Conservation (phyloP, 1,284 basidiomycete genomes). For the Macrocystidia cucumis region DNA sequence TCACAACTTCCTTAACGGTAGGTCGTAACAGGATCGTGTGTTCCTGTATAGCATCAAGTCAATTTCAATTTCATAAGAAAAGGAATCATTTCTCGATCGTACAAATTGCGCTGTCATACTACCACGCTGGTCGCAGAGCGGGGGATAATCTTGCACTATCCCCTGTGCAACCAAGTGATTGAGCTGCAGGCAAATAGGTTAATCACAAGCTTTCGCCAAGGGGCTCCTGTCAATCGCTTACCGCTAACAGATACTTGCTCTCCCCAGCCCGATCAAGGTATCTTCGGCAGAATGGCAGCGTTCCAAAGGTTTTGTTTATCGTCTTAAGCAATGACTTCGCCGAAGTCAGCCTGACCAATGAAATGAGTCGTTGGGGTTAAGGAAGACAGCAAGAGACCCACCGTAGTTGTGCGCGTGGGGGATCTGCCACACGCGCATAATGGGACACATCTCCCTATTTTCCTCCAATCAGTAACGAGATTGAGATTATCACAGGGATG, state of each 20-base stretch:
- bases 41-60: slow-evolving; percentile 42
- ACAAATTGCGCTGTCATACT: slow-evolving; percentile 95
- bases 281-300: slow-evolving; percentile 91
- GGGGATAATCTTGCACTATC: slow-evolving; percentile 93
- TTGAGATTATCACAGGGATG: slow-evolving; percentile 18
- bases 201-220: slow-evolving; percentile 4
- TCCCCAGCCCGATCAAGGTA: slow-evolving; percentile 95
- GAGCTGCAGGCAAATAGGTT: slow-evolving; percentile 43
- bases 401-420: slow-evolving; percentile 67
- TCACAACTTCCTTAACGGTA: slow-evolving; percentile 93
- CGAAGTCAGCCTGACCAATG: slow-evolving; percentile 57
- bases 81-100: slow-evolving; percentile 20
- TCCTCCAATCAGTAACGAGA: slow-evolving; percentile 9
- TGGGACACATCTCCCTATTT: slow-evolving; percentile 88
- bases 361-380: not conserved
- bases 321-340: slow-evolving; percentile 84
- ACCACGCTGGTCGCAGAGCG: slow-evolving; percentile 75
- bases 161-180: slow-evolving; percentile 87
- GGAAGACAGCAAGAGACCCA: slow-evolving; percentile 20
- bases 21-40: slow-evolving; percentile 90
- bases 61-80: slow-evolving; percentile 2
- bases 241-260: slow-evolving; percentile 89
- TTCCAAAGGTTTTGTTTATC: slow-evolving; percentile 93
- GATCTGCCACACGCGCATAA: slow-evolving; percentile 73
- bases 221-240: slow-evolving; percentile 32